Percentiles rank a stretch among this genome's conserved stretches.
Conservation (phyloP, 257 asterid species). For the Jacaranda mimosifolia region DNA sequence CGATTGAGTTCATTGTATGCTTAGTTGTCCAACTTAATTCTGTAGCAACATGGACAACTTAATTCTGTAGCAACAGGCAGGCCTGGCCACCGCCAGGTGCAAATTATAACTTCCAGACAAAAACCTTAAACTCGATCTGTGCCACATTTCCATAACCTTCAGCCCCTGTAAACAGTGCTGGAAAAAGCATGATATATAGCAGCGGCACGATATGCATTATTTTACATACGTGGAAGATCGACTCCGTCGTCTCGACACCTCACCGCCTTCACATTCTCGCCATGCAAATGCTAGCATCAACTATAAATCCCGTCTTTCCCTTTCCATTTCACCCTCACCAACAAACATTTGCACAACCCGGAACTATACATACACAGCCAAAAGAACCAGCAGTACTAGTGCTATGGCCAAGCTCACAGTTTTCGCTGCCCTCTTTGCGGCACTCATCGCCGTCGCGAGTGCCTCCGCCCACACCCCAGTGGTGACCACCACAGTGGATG, state of each 20-base stretch:
- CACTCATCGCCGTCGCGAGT: constrained; percentile 28
- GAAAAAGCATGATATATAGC: too few species aligned
- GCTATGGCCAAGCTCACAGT: constrained; percentile 36
- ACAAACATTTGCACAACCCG: not conserved
- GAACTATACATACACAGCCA: not conserved
- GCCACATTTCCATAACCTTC: not conserved
- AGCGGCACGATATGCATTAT: constrained; percentile 14
- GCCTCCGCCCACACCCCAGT: constrained; percentile 39
- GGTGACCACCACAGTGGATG: constrained; percentile 38
- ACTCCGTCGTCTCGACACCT: not conserved
- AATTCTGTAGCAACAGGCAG: too few species aligned
- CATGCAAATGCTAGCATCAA: constrained; percentile 12
- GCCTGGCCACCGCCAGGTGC: not conserved
- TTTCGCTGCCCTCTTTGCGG: constrained; percentile 31
- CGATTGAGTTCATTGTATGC: too few species aligned
- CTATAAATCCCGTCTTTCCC: constrained; percentile 16
- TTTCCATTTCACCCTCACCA: not conserved
- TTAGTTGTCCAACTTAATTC: too few species aligned
- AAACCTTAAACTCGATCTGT: not conserved
- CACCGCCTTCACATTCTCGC: constrained; percentile 17
- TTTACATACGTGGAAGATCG: constrained; percentile 17
- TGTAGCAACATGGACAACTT: too few species aligned
- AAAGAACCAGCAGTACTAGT: too few species aligned
- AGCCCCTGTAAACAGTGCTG: not conserved
- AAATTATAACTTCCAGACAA: not conserved